Percentiles rank a stretch among this genome's conserved stretches.
Conservation (phyloP, 73 alveolate genomes). For the Effrenium voratum region DNA sequence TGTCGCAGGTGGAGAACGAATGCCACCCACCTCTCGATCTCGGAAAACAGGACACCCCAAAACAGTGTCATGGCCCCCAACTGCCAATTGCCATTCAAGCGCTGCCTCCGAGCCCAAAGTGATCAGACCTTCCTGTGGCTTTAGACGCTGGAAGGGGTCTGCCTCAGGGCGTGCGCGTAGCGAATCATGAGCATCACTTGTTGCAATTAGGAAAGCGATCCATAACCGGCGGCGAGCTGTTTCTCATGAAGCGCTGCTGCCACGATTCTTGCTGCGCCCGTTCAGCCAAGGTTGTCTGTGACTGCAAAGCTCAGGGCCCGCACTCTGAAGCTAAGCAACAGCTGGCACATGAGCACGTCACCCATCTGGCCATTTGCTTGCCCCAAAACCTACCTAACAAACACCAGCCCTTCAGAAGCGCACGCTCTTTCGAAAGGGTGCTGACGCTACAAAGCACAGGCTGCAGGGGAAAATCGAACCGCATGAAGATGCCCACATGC, state of each 20-base stretch:
- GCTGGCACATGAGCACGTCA: conserved; percentile 83
- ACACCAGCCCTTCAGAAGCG: no score
- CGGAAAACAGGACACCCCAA: neutral
- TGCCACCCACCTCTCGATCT: neutral
- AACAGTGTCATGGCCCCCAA: neutral
- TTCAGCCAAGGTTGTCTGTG: neutral
- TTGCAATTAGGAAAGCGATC: neutral
- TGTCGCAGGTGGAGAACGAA: neutral
- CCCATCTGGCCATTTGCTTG: conserved; percentile 94
- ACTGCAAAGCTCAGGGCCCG: neutral
- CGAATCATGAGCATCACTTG: no score
- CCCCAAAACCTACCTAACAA: no score
- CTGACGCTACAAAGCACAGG: neutral
- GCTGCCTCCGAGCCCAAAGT: neutral
- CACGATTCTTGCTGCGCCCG: no score
- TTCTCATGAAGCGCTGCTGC: neutral
- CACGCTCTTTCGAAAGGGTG: no score
- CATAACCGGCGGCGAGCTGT: neutral
- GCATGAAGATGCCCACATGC: no score
- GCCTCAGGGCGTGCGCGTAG: conserved; percentile 28
- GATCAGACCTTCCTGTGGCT: conserved; percentile 45
- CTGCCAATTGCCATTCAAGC: neutral
- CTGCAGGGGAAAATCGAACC: neutral
- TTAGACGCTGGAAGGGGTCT: conserved; percentile 76
- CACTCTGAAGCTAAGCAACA: conserved; percentile 53